Percentiles rank a stretch among this genome's conserved stretches.
phyloP scores from a whole-genome alignment of 2,329 filamentous ascomycete species.

The Paracorniculantispora psalliotae region DNA sequence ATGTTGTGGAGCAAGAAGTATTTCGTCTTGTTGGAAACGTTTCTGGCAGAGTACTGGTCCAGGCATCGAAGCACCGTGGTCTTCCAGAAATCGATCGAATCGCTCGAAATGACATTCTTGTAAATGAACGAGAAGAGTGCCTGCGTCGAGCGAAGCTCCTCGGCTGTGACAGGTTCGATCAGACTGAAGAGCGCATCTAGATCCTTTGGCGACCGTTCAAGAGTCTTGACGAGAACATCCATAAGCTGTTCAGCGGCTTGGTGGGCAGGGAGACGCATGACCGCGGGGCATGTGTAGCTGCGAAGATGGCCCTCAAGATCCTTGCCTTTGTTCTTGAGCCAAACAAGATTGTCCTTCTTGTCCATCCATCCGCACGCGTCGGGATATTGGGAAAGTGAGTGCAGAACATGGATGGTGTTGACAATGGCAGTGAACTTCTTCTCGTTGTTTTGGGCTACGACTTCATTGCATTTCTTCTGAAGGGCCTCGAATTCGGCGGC shows the following conservation, averaged over 20 bases:
- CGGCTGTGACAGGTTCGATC: conserved; percentile 76
- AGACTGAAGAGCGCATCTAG: conserved; percentile 80
- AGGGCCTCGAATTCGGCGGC: conserved; percentile 69
- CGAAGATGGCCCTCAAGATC: conserved; percentile 73
- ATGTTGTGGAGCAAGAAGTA: conserved; percentile 88
- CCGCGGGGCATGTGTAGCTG: conserved; percentile 62
- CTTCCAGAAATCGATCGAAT: conserved; percentile 82
- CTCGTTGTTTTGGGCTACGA: conserved; percentile 61
- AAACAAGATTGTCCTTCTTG: conserved; percentile 54
- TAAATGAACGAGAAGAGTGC: conserved; percentile 80
- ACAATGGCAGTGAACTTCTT: conserved; percentile 66
- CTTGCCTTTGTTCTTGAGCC: conserved; percentile 64
- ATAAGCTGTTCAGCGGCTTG: conserved; percentile 88
- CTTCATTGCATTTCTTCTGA: conserved; percentile 60
- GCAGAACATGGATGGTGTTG: conserved; percentile 81
- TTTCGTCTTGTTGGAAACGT: conserved; percentile 81
- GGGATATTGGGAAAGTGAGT: conserved; percentile 67
- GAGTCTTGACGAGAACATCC: conserved; percentile 74
- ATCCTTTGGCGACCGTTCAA: conserved; percentile 69
- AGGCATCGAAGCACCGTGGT: conserved; percentile 78
- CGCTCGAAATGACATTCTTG: conserved; percentile 72
- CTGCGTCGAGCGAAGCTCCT: conserved; percentile 74
- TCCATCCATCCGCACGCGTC: conserved; percentile 67
- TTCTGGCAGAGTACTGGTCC: conserved; percentile 76
- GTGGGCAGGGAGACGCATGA: conserved; percentile 76